A percentile compares a stretch with the other conserved stretches of the same genome.
phyloP scores from a whole-genome alignment of 768 basidiomycete species.

The Dioszegia aurantiaca region DNA sequence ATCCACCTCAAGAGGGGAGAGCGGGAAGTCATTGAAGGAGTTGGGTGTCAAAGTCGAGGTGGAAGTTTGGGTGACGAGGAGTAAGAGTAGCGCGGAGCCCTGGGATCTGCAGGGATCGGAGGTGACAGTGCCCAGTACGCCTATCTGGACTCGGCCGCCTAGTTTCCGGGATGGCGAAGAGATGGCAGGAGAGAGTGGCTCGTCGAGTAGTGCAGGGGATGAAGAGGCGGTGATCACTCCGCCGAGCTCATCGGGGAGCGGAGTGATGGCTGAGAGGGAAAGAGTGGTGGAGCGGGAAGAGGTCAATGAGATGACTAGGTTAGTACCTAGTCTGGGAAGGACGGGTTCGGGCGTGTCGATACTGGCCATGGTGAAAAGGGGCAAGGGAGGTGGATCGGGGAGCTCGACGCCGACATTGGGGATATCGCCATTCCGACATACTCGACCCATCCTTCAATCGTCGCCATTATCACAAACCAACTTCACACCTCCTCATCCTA shows the following conservation, averaged over 20 bases:
- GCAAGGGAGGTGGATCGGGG: not conserved
- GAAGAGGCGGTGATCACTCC: not conserved
- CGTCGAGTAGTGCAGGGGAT: not conserved
- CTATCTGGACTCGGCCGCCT: not conserved
- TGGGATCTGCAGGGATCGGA: not conserved
- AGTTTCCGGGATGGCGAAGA: not conserved
- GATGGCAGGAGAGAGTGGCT: not conserved
- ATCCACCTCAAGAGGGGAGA: not conserved
- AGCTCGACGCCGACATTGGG: not conserved
- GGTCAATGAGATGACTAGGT: constrained; percentile 11
- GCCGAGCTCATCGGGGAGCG: no score
- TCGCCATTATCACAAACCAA: not conserved
- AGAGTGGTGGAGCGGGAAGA: not conserved
- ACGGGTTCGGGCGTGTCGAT: not conserved
- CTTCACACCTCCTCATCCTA: not conserved
- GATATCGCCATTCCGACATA: not conserved
- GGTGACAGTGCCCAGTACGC: not conserved
- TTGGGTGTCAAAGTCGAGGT: constrained; percentile 13
- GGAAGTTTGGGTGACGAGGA: constrained; percentile 35
- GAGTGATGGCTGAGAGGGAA: not conserved
- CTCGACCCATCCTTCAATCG: not conserved
- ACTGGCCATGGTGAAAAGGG: no score
- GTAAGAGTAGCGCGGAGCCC: constrained; percentile 1
- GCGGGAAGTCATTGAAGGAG: not conserved
- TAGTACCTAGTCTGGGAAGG: constrained; percentile 3